Percentiles rank a stretch among this genome's conserved stretches.
phyloP scores from a whole-genome alignment of 805 yeast species.

The Saturnispora gosingensis region DNA sequence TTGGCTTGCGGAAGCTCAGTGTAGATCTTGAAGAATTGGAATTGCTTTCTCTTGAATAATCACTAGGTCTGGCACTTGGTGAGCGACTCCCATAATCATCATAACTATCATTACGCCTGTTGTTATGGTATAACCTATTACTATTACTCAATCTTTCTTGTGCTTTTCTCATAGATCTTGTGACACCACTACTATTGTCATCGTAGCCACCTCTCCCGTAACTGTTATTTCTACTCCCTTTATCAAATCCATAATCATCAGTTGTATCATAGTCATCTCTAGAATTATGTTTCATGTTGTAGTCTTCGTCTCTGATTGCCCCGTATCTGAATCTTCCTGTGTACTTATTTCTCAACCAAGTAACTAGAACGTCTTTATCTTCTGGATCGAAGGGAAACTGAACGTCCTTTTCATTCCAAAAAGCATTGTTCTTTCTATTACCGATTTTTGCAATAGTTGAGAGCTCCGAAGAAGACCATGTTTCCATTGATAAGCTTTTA shows the following conservation, averaged over 20 bases:
- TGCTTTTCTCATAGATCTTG: constrained; percentile 14
- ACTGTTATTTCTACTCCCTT: constrained; percentile 15
- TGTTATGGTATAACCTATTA: constrained; percentile 7
- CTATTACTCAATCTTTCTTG: constrained; percentile 7
- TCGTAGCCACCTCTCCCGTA: constrained; percentile 10
- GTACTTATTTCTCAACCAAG: constrained; percentile 60
- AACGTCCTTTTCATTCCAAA: constrained; percentile 60
- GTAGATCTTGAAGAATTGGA: constrained; percentile 2
- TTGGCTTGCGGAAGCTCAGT: constrained; percentile 43
- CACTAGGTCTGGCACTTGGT: neutral
- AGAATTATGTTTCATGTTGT: constrained; percentile 22
- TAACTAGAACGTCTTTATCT: constrained; percentile 47
- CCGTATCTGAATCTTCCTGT: constrained; percentile 48
- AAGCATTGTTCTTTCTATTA: constrained; percentile 46
- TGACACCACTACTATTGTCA: constrained; percentile 5
- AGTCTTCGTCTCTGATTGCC: constrained; percentile 28
- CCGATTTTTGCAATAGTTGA: constrained; percentile 40
- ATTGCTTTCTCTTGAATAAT: constrained; percentile 1
- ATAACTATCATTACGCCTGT: neutral
- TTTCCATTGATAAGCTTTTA: constrained; percentile 64
- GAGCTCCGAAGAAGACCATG: constrained; percentile 54
- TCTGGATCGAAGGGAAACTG: constrained; percentile 75
- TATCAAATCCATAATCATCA: constrained; percentile 13
- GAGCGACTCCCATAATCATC: constrained; percentile 2
- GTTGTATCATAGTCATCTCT: constrained; percentile 12